Conservation (phyloP, 768 basidiomycete genomes). For the Leucocoprinus sp. region DNA sequence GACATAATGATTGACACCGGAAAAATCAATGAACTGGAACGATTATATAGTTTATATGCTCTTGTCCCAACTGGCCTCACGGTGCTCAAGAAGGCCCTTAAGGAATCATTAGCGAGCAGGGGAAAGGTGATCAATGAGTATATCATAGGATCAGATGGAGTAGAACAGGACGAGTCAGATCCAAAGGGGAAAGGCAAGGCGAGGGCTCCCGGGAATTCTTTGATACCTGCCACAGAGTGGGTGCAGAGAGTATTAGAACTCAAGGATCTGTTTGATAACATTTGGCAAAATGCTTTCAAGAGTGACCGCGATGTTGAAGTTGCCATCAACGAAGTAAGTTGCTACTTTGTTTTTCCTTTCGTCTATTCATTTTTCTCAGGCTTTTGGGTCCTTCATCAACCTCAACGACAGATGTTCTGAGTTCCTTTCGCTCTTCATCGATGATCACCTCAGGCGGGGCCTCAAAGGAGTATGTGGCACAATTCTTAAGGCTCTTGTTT, state of each 20-base stretch:
- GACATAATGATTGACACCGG: slow-evolving; percentile 81
- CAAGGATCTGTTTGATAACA: slow-evolving; percentile 82
- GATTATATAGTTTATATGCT: slow-evolving; percentile 70
- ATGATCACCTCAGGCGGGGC: slow-evolving; percentile 92
- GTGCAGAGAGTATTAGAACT: slow-evolving; percentile 85
- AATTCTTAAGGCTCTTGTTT: not conserved
- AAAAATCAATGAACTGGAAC: slow-evolving; percentile 65
- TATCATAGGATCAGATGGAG: slow-evolving; percentile 36
- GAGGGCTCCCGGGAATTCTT: slow-evolving; percentile 29
- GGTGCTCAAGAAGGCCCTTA: slow-evolving; percentile 56
- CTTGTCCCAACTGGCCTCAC: slow-evolving; percentile 61
- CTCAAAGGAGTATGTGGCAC: slow-evolving; percentile 64
- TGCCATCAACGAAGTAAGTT: slow-evolving; percentile 71
- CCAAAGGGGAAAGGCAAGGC: slow-evolving; percentile 41
- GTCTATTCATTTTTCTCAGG: slow-evolving; percentile 37
- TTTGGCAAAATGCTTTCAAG: slow-evolving; percentile 66
- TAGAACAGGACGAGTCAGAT: slow-evolving; percentile 26
- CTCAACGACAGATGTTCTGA: slow-evolving; percentile 81
- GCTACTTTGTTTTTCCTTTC: not conserved
- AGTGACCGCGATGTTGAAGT: slow-evolving; percentile 73
- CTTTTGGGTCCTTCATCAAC: slow-evolving; percentile 90
- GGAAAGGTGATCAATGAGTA: slow-evolving; percentile 75
- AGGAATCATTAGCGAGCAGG: slow-evolving; percentile 60
- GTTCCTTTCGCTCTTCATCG: slow-evolving; percentile 93
- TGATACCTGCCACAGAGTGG: slow-evolving; percentile 79